Conservation (phyloP, 352 stramenopile species). For the Blastocystis sp. region DNA sequence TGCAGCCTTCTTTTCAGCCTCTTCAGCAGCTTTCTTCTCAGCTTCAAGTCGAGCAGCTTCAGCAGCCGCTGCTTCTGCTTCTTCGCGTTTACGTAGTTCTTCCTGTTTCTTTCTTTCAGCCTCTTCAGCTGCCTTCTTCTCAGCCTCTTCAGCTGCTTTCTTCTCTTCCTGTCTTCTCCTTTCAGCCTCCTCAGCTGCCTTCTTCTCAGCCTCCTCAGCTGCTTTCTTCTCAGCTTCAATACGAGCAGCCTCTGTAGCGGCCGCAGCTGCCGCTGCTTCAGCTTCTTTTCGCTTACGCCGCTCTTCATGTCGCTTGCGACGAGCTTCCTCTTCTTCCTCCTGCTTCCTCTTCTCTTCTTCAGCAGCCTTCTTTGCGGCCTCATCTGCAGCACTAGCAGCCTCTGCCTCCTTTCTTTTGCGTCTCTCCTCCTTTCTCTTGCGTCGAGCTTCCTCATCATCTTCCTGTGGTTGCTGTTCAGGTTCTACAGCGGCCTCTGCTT, state of each 20-base stretch:
- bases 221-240: background rate
- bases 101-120: background rate
- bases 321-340: background rate
- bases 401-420: background rate
- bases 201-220: background rate
- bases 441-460: background rate
- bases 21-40: too few species aligned
- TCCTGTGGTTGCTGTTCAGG: background rate
- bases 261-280: background rate
- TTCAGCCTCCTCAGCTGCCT: background rate
- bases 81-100: too few species aligned
- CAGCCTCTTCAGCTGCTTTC: background rate
- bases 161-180: too few species aligned
- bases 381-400: background rate
- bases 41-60: too few species aligned
- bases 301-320: conserved; percentile 14
- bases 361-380: background rate
- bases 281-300: background rate
- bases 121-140: background rate
- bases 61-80: too few species aligned
- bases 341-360: background rate
- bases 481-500: background rate
- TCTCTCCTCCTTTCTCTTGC: conserved; percentile 3
- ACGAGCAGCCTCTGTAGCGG: background rate
- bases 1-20: too few species aligned